phyloP scores from a whole-genome alignment of 257 asterid species.

The Solanum dulcamara region DNA sequence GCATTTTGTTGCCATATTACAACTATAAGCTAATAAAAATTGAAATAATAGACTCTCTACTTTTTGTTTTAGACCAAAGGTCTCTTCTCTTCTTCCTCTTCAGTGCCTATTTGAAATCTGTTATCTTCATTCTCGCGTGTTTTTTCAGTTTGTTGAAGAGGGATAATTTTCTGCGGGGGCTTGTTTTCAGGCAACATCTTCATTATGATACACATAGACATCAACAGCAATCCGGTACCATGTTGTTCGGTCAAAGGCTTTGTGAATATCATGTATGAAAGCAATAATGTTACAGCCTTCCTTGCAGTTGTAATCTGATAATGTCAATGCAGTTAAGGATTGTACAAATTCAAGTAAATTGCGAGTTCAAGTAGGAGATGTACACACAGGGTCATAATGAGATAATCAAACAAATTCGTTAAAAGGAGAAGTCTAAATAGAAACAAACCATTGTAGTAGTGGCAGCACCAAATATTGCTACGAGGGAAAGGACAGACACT shows the following conservation, averaged over 20 bases:
- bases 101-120: conserved; percentile 27
- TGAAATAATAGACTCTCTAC: background rate
- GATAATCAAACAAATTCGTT: background rate
- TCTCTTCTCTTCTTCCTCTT: conserved; percentile 56
- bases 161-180: conserved; percentile 11
- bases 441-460: conserved; percentile 79
- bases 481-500: conserved; percentile 88
- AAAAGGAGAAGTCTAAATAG: background rate
- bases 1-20: background rate
- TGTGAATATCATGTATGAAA: conserved; percentile 80
- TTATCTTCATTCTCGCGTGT: conserved; percentile 8
- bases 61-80: conserved; percentile 42
- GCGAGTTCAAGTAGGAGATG: background rate
- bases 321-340: background rate
- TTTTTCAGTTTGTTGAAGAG: conserved; percentile 9
- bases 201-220: conserved; percentile 67
- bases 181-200: conserved; percentile 74
- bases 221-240: conserved; percentile 57
- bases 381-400: background rate
- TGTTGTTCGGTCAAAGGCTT: conserved; percentile 88
- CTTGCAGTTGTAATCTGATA: conserved; percentile 87
- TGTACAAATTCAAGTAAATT: background rate
- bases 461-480: conserved; percentile 91
- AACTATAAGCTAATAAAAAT: background rate
- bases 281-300: conserved; percentile 74